Conservation (phyloP, 2,329 filamentous ascomycete species). For the Colletotrichum tofieldiae region DNA sequence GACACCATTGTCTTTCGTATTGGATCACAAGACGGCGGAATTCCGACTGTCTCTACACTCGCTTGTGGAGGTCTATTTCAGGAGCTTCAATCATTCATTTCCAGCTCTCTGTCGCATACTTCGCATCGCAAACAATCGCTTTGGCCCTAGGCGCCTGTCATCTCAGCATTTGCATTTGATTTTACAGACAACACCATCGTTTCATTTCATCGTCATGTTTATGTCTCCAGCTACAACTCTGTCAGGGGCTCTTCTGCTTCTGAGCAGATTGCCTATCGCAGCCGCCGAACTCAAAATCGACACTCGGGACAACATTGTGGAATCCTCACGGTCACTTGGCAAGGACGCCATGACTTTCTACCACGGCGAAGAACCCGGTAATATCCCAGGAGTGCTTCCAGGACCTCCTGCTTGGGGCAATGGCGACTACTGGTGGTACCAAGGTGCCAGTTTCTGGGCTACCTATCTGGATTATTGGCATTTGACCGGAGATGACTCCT, state of each 20-base stretch:
- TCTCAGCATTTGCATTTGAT: neutral
- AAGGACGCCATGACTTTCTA: slow-evolving; percentile 52
- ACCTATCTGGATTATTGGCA: slow-evolving; percentile 59
- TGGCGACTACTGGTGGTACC: slow-evolving; percentile 57
- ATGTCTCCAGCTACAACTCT: neutral
- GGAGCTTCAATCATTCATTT: neutral
- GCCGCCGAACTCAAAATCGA: slow-evolving; percentile 21
- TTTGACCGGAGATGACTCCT: slow-evolving; percentile 63
- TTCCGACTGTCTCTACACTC: neutral
- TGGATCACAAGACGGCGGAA: neutral
- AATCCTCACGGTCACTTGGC: slow-evolving; percentile 46
- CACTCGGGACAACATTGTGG: slow-evolving; percentile 43
- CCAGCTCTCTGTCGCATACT: neutral
- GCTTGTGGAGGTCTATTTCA: neutral
- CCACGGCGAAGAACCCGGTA: slow-evolving; percentile 50
- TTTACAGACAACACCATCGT: neutral
- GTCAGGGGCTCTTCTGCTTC: slow-evolving; percentile 3
- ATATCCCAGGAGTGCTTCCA: slow-evolving; percentile 50
- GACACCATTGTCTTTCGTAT: neutral
- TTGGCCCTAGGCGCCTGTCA: neutral
- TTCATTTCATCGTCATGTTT: neutral
- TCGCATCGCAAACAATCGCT: neutral
- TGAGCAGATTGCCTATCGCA: neutral
- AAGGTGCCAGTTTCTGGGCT: slow-evolving; percentile 51
- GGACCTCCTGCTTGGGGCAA: slow-evolving; percentile 45